These are phyloP conservation scores for Bjerkandera adusta DNA, from an alignment of 1,284 basidiomycete genomes.

Conservation along the genomic window DNA sequence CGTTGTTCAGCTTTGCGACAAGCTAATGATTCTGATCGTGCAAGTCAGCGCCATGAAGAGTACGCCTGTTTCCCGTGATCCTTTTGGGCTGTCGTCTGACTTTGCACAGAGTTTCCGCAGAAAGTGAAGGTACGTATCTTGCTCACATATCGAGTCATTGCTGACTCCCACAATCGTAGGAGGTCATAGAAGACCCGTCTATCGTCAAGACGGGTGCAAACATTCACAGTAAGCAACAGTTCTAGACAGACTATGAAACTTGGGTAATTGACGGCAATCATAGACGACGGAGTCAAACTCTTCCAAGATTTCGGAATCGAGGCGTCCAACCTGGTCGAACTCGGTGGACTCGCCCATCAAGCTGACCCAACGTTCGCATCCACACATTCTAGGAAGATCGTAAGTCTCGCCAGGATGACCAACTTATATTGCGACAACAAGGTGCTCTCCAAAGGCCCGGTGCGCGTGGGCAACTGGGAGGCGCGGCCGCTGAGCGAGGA, in stretches of 20 bases:
- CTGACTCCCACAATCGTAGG: slow-evolving; percentile 28
- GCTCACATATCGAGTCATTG: not conserved
- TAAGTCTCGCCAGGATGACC: slow-evolving; percentile 53
- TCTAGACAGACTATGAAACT: not conserved
- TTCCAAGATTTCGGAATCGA: slow-evolving; percentile 58
- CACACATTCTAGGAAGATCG: slow-evolving; percentile 42
- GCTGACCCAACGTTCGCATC: slow-evolving; percentile 42
- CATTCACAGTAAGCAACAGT: slow-evolving; percentile 45
- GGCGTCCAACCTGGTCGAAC: slow-evolving; percentile 51
- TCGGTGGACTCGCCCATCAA: slow-evolving; percentile 46
- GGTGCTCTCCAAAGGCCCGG: slow-evolving; percentile 45
- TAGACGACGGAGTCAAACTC: slow-evolving; percentile 62
- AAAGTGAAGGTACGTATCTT: slow-evolving; percentile 38
- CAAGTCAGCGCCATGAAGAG: slow-evolving; percentile 56
- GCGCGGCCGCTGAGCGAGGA: slow-evolving; percentile 33
- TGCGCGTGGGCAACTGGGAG: slow-evolving; percentile 62
- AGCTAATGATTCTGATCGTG: slow-evolving; percentile 48
- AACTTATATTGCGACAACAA: slow-evolving; percentile 46
- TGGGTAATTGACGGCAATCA: not conserved
- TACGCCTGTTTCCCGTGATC: slow-evolving; percentile 26
- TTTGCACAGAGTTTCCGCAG: slow-evolving; percentile 38
- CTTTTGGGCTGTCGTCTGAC: slow-evolving; percentile 1
- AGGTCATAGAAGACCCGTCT: slow-evolving; percentile 44
- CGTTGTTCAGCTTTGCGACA: slow-evolving; percentile 51
- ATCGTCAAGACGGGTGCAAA: slow-evolving; percentile 59